phyloP scores from a whole-genome alignment of 345 rosid species.

The Carallia brachiata region DNA sequence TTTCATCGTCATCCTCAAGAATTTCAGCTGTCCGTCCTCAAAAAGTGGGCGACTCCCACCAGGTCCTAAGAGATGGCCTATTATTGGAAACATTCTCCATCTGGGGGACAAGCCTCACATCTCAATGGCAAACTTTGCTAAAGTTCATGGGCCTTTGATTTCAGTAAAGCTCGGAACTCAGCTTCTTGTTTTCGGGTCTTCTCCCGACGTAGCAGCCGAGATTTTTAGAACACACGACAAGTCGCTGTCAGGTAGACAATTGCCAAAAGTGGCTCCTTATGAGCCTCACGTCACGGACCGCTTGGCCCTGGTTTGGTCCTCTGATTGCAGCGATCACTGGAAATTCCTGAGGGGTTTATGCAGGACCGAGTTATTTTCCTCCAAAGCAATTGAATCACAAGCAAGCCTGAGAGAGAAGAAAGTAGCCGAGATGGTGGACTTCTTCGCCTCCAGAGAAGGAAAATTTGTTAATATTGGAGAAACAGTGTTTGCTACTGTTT shows the following conservation, averaged over 20 bases:
- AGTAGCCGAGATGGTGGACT: neutral
- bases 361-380: neutral
- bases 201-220: too few relatives aligned
- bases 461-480: neutral
- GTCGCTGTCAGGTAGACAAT: too few relatives aligned
- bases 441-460: neutral
- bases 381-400: neutral
- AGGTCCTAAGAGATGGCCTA: neutral
- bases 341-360: neutral
- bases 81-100: neutral
- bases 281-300: neutral
- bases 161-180: too few relatives aligned
- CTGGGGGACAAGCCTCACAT: neutral
- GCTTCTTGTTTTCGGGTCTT: too few relatives aligned
- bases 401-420: neutral
- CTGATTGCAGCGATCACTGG: neutral
- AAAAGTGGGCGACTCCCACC: neutral
- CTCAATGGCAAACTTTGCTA: neutral
- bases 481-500: neutral
- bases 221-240: too few relatives aligned
- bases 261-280: too few relatives aligned
- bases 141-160: neutral
- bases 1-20: neutral
- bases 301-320: neutral
- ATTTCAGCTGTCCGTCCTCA: neutral